Percentiles rank a stretch among this genome's conserved stretches.
Conservation (phyloP, 176 grass and related monocot genomes). For the Ananas comosus region DNA sequence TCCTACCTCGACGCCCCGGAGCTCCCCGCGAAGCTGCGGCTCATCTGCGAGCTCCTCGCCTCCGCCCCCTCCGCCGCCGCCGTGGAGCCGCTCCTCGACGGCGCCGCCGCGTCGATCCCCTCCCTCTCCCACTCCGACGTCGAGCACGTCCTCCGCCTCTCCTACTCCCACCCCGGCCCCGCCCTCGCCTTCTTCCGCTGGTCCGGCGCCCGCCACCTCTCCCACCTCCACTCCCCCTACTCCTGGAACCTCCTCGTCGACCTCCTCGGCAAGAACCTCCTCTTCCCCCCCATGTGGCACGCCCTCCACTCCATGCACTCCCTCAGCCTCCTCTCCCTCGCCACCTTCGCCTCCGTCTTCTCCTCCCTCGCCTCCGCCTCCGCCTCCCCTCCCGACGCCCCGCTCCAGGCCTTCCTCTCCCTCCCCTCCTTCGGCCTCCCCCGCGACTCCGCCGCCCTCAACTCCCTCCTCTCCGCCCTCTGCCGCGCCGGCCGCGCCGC, state of each 20-base stretch:
- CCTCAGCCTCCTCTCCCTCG: conserved; percentile 52
- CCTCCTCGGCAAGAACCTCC: conserved; percentile 71
- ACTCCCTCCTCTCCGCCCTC: conserved; percentile 64
- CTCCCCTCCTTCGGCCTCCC: conserved; percentile 43
- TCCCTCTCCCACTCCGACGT: conserved; percentile 45
- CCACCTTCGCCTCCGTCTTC: conserved; percentile 77
- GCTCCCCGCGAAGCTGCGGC: conserved; percentile 21
- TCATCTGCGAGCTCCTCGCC: conserved; percentile 40
- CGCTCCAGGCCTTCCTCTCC: conserved; percentile 35
- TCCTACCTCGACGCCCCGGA: conserved; percentile 35
- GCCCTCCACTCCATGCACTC: conserved; percentile 52
- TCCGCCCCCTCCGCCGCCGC: conserved; percentile 1
- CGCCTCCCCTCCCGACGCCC: conserved; percentile 9
- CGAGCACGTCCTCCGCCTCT: conserved; percentile 64
- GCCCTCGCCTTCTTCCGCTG: conserved; percentile 76
- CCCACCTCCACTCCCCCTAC: conserved; percentile 56
- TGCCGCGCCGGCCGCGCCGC: conserved; percentile 54
- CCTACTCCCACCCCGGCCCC: conserved; percentile 51
- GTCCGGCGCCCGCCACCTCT: conserved; percentile 52
- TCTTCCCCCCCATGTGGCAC: conserved; percentile 66
- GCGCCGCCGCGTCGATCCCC: conserved; percentile 10
- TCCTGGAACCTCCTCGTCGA: conserved; percentile 87
- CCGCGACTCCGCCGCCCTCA: conserved; percentile 48
- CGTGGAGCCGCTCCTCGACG: conserved; percentile 37
- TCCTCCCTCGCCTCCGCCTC: conserved; percentile 36